phyloP scores from a whole-genome alignment of 2,329 filamentous ascomycete species.

The Neonectria neomacrospora region DNA sequence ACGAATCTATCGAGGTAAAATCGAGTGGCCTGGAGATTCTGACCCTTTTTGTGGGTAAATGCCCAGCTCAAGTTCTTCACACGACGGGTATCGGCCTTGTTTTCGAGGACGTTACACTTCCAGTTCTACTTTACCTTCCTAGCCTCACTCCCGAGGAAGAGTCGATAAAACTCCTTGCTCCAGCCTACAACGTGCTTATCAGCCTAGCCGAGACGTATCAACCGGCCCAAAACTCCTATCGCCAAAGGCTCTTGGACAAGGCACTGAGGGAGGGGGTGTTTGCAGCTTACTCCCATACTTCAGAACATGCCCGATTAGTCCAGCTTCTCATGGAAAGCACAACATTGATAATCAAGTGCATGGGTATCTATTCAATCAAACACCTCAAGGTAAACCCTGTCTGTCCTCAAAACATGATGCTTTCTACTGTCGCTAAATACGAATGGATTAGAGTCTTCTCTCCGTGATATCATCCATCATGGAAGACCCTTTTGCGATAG shows the following conservation, averaged over 20 bases:
- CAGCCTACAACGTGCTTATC: constrained; percentile 75
- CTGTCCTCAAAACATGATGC: not conserved
- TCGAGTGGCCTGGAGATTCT: constrained; percentile 67
- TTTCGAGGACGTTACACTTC: constrained; percentile 75
- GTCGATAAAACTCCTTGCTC: constrained; percentile 70
- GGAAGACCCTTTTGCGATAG: constrained; percentile 73
- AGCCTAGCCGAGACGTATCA: constrained; percentile 57
- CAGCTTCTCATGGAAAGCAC: constrained; percentile 65
- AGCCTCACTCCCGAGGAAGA: constrained; percentile 79
- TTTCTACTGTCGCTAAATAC: constrained; percentile 22
- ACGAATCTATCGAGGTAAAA: constrained; percentile 65
- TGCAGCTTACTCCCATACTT: constrained; percentile 66
- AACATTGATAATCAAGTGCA: constrained; percentile 59
- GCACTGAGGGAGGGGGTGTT: constrained; percentile 67
- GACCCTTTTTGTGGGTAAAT: constrained; percentile 63
- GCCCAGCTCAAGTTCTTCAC: constrained; percentile 63
- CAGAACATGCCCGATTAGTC: constrained; percentile 67
- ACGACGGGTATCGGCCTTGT: constrained; percentile 74
- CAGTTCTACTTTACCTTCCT: constrained; percentile 81
- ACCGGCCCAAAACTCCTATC: constrained; percentile 39
- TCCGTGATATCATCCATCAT: constrained; percentile 74
- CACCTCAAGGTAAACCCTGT: constrained; percentile 68
- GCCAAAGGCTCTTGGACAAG: constrained; percentile 60
- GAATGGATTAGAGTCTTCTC: constrained; percentile 66
- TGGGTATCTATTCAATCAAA: constrained; percentile 73